Percentiles rank a stretch among this genome's conserved stretches.
phyloP scores from a whole-genome alignment of 352 stramenopile genomes.

The Phytophthora hibernalis region DNA sequence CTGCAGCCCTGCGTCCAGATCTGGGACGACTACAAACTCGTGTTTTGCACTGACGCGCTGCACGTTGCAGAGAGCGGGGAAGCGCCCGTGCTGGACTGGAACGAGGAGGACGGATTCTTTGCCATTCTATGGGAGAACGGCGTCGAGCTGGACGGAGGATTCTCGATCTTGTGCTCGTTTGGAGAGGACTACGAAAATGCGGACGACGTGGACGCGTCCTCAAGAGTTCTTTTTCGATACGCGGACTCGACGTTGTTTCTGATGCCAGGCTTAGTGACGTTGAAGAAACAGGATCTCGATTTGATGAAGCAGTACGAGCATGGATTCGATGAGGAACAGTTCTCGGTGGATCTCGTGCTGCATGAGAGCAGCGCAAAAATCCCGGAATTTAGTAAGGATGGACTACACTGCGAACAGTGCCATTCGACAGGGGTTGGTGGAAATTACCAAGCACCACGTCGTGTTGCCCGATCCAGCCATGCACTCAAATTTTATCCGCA shows the following conservation, averaged over 20 bases:
- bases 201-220: slow-evolving; percentile 65
- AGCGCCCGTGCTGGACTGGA: slow-evolving; percentile 76
- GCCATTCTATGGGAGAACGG: slow-evolving; percentile 83
- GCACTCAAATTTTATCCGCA: slow-evolving; percentile 85
- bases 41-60: slow-evolving; percentile 66
- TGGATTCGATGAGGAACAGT: slow-evolving; percentile 83
- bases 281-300: slow-evolving; percentile 79
- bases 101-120: slow-evolving; percentile 81
- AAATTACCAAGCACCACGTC: slow-evolving; percentile 84
- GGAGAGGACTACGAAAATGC: slow-evolving; percentile 76
- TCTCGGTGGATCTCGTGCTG: slow-evolving; percentile 82
- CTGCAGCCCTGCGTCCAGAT: slow-evolving; percentile 83
- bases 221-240: slow-evolving; percentile 80
- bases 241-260: slow-evolving; percentile 86
- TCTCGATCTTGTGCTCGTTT: slow-evolving; percentile 87
- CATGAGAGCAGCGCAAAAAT: slow-evolving; percentile 56
- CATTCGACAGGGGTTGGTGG: slow-evolving; percentile 71
- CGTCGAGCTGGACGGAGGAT: slow-evolving; percentile 78
- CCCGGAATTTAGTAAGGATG: slow-evolving; percentile 51
- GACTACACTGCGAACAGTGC: slow-evolving; percentile 77
- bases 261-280: slow-evolving; percentile 64
- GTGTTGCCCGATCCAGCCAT: slow-evolving; percentile 79
- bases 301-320: slow-evolving; percentile 90
- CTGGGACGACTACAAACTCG: slow-evolving; percentile 79
- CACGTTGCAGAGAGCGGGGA: slow-evolving; percentile 24